Evolutionary conservation across 345 rosid species (phyloP).

Genomic region (Lagerstroemia speciosa): DNA sequence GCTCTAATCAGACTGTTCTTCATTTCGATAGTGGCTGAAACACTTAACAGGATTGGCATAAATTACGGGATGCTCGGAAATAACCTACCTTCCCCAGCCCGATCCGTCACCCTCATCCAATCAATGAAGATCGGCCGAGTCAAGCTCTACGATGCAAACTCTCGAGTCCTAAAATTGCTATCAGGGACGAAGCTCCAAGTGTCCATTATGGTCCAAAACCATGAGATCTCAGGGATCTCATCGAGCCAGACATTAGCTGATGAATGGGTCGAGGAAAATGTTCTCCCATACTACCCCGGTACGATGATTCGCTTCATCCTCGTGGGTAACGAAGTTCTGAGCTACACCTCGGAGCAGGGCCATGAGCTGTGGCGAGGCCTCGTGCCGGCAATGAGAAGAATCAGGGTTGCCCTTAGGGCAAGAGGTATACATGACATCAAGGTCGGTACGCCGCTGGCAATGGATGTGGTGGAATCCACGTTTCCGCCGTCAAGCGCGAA

Average conservation of each 20-base stretch:
- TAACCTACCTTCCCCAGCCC: slow-evolving; percentile 52
- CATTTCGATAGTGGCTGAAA: slow-evolving; percentile 26
- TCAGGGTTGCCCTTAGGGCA: slow-evolving; percentile 35
- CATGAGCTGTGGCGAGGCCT: slow-evolving; percentile 33
- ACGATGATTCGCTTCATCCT: slow-evolving; percentile 49
- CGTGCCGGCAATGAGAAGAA: slow-evolving; percentile 57
- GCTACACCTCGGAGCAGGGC: slow-evolving; percentile 35
- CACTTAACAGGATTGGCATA: slow-evolving; percentile 27
- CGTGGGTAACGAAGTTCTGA: slow-evolving; percentile 67
- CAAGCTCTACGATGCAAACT: slow-evolving; percentile 52
- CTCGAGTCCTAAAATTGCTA: slow-evolving; percentile 41
- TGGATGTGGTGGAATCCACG: slow-evolving; percentile 44
- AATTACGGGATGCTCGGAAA: slow-evolving; percentile 41
- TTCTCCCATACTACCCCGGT: slow-evolving; percentile 38
- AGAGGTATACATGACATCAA: slow-evolving; percentile 43
- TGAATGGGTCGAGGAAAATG: slow-evolving; percentile 40
- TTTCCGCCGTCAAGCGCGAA: slow-evolving; percentile 63
- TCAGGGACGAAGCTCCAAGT: slow-evolving; percentile 44
- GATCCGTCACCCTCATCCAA: slow-evolving; percentile 38
- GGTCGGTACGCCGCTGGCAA: slow-evolving; percentile 66
- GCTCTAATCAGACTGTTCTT: not conserved
- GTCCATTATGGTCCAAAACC: slow-evolving; percentile 54
- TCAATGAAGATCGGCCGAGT: slow-evolving; percentile 39
- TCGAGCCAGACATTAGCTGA: slow-evolving; percentile 32
- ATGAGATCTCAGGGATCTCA: slow-evolving; percentile 39